Evolutionary conservation across 208 protist species (phyloP), one percentile per base, ranked within the genome.

Genomic region (Crithidia brevicula): DNA sequence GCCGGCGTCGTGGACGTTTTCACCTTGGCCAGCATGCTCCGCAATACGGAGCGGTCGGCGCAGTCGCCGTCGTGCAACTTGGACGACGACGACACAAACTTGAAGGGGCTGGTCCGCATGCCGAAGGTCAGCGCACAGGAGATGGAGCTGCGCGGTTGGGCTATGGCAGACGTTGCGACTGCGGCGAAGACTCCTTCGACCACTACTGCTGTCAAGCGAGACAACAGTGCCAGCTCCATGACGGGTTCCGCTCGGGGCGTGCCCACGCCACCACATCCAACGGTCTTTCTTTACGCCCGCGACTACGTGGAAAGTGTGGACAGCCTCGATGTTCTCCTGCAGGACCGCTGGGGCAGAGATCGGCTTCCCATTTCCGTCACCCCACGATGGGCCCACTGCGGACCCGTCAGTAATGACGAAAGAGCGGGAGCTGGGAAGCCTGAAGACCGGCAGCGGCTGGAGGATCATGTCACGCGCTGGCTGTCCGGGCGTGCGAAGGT

Each of bases 1-100:
- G 65, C 72, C 1, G 33, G 63, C 18, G 65, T 78, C 0, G 49
- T 72, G 47, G 72, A 78, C 38, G 72, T 78, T 2, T 78, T 56
- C 58, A 78, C 72, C 1, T 33, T 78, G 9, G 72, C 72, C 20
- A 57, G 57, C 42, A 78, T 78, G 72, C 22, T 78, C 64, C 64
- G 58, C 31, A 28, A 67, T 33, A 56, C 20, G 22, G 51, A 59
- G 43, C 22, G 27, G 20, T 20, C 34, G 50, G 33, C 42, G 50
- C 47, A 58, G 43, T 25, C 50, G 64, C 64, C 7, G 33, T 45
- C 30, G 1, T 23, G 42, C 33, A 30, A 61, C 31, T 15, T 9
- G 42, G 8, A 20, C 16, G 42, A 47, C 16, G 42, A 47, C 16
- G 18, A 20, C 42, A 47, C 16, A 9, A 47, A 47, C 13, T 9